Percentiles rank a stretch among this genome's conserved stretches.
Conservation (phyloP, 345 rosid genomes). For the Populus alba region DNA sequence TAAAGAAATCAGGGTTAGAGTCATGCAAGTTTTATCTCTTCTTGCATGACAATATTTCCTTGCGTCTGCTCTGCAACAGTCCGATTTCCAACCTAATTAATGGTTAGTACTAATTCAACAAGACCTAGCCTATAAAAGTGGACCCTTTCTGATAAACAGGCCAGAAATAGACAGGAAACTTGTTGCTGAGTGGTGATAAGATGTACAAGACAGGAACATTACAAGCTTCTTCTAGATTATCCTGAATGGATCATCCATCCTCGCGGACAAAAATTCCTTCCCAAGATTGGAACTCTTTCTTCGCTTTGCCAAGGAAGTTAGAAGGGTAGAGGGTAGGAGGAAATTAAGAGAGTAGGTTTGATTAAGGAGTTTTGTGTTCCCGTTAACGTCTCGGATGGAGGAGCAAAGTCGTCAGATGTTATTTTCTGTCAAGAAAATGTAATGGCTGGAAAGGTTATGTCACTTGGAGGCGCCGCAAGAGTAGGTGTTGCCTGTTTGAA, state of each 20-base stretch:
- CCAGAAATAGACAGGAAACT: neutral
- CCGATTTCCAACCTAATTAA: neutral
- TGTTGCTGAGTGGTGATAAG: neutral
- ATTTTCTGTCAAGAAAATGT: neutral
- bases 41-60: neutral
- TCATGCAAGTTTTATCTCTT: neutral
- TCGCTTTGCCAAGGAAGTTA: neutral
- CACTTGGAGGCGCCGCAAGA: neutral
- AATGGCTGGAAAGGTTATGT: neutral
- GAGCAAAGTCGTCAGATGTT: neutral
- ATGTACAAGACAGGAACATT: too few relatives aligned
- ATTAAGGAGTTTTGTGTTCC: neutral
- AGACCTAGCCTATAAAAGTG: neutral
- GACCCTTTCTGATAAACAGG: neutral
- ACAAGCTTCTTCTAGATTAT: neutral
- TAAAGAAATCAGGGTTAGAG: too few relatives aligned
- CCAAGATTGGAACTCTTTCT: neutral
- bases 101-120: neutral
- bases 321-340: neutral
- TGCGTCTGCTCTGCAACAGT: neutral
- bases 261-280: neutral
- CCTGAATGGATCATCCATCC: neutral
- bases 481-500: neutral
- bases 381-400: neutral
- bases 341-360: neutral